phyloP scores from a whole-genome alignment of 2,329 filamentous ascomycete genomes.

The Phaeosphaeria sp. region DNA sequence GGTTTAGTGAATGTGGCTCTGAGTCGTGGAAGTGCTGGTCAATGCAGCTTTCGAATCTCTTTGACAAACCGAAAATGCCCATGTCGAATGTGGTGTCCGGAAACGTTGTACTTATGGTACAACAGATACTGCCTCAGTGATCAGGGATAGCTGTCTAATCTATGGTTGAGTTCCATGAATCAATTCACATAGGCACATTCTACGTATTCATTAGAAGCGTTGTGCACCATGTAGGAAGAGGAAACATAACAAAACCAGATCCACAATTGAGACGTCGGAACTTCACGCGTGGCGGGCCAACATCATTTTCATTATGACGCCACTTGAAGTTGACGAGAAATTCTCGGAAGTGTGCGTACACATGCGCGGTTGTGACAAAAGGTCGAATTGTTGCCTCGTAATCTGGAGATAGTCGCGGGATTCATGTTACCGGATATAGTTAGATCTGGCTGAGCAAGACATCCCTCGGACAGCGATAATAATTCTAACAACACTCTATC shows the following conservation, averaged over 20 bases:
- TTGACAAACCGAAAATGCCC: constrained; percentile 13
- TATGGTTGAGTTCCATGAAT: constrained; percentile 18
- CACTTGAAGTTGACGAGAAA: constrained; percentile 21
- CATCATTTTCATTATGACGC: constrained; percentile 18
- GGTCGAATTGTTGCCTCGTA: neutral
- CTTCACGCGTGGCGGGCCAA: constrained; percentile 25
- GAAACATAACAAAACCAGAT: constrained; percentile 20
- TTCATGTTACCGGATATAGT: neutral
- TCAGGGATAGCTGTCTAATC: constrained; percentile 8
- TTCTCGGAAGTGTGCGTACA: constrained; percentile 27
- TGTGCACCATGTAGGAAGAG: neutral
- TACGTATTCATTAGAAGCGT: neutral
- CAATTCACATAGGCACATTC: constrained; percentile 15
- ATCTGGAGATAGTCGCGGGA: neutral
- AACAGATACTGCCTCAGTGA: constrained; percentile 15
- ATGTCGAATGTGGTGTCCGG: constrained; percentile 8
- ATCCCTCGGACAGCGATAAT: neutral
- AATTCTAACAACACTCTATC: neutral
- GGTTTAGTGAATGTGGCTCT: constrained; percentile 7
- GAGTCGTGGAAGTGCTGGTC: constrained; percentile 5
- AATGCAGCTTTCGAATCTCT: constrained; percentile 9
- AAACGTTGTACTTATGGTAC: constrained; percentile 12
- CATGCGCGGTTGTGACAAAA: neutral
- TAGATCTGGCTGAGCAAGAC: neutral
- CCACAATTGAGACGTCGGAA: constrained; percentile 13